Evolutionary conservation across 179 eudicot genomes (phyloP).

Genomic region (Beta lomatogona): DNA sequence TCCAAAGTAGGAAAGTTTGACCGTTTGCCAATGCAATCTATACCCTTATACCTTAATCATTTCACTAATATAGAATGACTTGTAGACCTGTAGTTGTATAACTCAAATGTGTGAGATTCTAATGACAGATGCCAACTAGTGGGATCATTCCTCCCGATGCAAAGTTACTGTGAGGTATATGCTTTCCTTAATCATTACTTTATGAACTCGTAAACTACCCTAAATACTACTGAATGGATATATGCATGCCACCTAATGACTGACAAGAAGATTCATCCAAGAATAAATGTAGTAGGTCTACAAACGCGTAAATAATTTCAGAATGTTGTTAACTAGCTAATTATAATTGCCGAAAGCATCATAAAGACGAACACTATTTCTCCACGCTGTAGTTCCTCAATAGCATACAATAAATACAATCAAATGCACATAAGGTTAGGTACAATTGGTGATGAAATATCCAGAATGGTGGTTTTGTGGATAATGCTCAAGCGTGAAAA

Average conservation of each 20-base stretch:
- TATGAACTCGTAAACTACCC: constrained; percentile 16
- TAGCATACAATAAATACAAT: constrained; percentile 12
- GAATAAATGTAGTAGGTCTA: constrained; percentile 30
- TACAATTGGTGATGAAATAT: constrained; percentile 14
- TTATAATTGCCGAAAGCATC: constrained; percentile 25
- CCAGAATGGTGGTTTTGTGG: constrained; percentile 20
- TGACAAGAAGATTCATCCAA: constrained; percentile 40
- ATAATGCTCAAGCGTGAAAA: constrained; percentile 2
- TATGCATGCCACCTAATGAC: constrained; percentile 16
- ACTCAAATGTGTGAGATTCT: not conserved
- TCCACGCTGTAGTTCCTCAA: not conserved
- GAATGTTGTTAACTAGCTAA: constrained; percentile 9
- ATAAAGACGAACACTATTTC: constrained; percentile 1
- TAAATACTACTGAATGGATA: constrained; percentile 9
- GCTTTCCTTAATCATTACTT: constrained; percentile 2
- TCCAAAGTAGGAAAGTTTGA: not conserved
- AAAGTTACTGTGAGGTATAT: not conserved
- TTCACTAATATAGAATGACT: not conserved
- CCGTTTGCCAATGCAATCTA: not conserved
- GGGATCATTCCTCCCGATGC: constrained; percentile 8
- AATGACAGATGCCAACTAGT: not conserved
- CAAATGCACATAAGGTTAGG: constrained; percentile 25
- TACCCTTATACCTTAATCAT: not conserved
- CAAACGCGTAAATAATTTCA: constrained; percentile 4
- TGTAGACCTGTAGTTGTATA: not conserved